These are phyloP conservation scores for Ophiostoma ips DNA, from an alignment of 2,329 filamentous ascomycete species.

Conservation along the genomic window DNA sequence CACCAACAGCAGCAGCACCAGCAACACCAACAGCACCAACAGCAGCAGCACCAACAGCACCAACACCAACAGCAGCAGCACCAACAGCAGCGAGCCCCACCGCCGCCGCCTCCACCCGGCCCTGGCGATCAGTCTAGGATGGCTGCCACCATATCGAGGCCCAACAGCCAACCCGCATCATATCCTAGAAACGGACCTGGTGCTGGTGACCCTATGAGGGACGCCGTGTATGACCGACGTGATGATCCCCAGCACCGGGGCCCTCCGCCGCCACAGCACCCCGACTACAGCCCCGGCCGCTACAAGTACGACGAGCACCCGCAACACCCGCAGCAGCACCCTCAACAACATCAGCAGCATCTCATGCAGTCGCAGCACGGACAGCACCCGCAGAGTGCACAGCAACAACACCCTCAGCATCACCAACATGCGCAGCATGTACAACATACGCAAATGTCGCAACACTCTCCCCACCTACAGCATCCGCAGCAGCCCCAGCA, in stretches of 20 bases:
- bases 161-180: slow-evolving; percentile 36
- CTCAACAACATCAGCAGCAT: slow-evolving; percentile 12
- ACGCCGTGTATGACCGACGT: slow-evolving; percentile 30
- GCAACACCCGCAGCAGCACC: slow-evolving; percentile 23
- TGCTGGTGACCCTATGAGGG: slow-evolving; percentile 7
- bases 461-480: neutral
- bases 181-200: slow-evolving; percentile 29
- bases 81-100: slow-evolving; percentile 32
- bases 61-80: slow-evolving; percentile 24
- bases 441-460: neutral
- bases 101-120: slow-evolving; percentile 31
- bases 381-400: neutral
- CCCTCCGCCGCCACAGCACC: slow-evolving; percentile 16
- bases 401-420: neutral
- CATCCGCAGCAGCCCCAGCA: neutral
- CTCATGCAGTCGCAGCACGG: neutral
- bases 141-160: slow-evolving; percentile 26
- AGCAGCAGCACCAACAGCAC: neutral
- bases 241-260: slow-evolving; percentile 28
- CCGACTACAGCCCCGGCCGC: slow-evolving; percentile 41
- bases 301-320: slow-evolving; percentile 36
- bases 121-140: slow-evolving; percentile 28
- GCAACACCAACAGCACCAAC: neutral
- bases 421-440: neutral
- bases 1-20: neutral